A percentile compares a stretch with the other conserved stretches of the same genome.
phyloP scores from a whole-genome alignment of 2,329 filamentous ascomycete genomes.

The Calonectria honghensis region DNA sequence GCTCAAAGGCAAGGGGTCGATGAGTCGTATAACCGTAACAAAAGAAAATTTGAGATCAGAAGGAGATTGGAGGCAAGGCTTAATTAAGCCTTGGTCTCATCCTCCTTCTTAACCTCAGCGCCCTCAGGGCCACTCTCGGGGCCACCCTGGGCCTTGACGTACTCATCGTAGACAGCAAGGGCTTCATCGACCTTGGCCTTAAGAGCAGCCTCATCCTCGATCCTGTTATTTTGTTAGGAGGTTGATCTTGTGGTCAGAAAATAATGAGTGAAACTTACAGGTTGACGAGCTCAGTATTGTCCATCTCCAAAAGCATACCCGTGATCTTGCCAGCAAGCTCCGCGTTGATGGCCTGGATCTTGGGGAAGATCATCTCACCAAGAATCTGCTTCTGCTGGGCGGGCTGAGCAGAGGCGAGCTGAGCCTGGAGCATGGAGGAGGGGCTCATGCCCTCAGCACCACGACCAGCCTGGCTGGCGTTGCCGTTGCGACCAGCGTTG shows the following conservation, averaged over 20 bases:
- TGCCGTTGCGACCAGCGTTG: constrained; percentile 65
- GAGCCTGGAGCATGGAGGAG: constrained; percentile 70
- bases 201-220: constrained; percentile 91
- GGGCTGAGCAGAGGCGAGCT: constrained; percentile 74
- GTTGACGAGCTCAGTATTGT: constrained; percentile 93
- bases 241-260: constrained; percentile 44
- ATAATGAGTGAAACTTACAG: constrained; percentile 80
- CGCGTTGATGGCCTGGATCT: constrained; percentile 95
- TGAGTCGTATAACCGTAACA: constrained; percentile 57
- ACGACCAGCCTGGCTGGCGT: constrained; percentile 70
- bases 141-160: constrained; percentile 87
- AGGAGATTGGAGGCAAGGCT: constrained; percentile 39
- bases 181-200: constrained; percentile 98
- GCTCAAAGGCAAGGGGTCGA: constrained; percentile 53
- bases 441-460: constrained; percentile 58
- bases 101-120: constrained; percentile 69
- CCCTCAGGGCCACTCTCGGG: constrained; percentile 57
- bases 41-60: constrained; percentile 55
- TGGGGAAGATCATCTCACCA: constrained; percentile 97
- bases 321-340: constrained; percentile 99
- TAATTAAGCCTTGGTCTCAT: constrained; percentile 67
- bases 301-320: constrained; percentile 99
- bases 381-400: constrained; percentile 98
- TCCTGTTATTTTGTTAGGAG: constrained; percentile 70
- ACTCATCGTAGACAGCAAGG: constrained; percentile 97